Base-by-base conservation (phyloP, 2,329 filamentous ascomycete genomes). In the Talaromyces sp. region DNA sequence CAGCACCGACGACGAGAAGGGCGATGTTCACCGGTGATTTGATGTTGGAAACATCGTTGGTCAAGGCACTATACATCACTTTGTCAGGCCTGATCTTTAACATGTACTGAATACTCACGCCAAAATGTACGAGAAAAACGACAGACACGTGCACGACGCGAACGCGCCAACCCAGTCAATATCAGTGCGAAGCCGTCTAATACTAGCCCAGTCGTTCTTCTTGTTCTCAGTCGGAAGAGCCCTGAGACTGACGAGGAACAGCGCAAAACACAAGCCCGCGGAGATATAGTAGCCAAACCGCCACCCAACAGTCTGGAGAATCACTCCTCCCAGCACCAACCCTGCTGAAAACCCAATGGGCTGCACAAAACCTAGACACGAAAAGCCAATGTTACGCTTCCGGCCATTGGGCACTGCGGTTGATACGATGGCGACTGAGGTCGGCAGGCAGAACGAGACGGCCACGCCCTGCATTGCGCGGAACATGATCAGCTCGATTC, bases 131-230 rank as follows among this genome's bases (percentile, higher is more conserved):
- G 77, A 79, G 3, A 83, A 69, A 62, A 83, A 66, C 1, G 77
- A 80, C 8, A 83, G 67, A 32, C 73, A 76, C 2, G 72, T 67
- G 61, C 76, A 79, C 5, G 76, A 72, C 11, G 81, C 69, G 1
- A 72, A 17, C 2, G 75, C 77, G 0, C 80, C 80, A 46, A 80
- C 65, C 80, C 80, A 83, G 62, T 83, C 81, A 53, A 83, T 80
- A 11, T 81, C 60, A 10, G 53, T 55, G 3, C 55, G 29, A 38
- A 61, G 38, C 10, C 50, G 29, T 2, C 21, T 24, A 43, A 52
- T 50, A 43, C 19, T 51, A 14, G 31, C 29, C 12, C 53, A 38
- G 27, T 29, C 38, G 50, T 38, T 17, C 27, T 8, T 52, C 3
- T 48, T 51, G 19, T 32, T 9, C 17, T 61, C 59, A n/a, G 51